Percentiles rank a stretch among this genome's conserved stretches.
Conservation (phyloP, 495 filamentous ascomycete genomes). For the Lentithecium fluviatile region DNA sequence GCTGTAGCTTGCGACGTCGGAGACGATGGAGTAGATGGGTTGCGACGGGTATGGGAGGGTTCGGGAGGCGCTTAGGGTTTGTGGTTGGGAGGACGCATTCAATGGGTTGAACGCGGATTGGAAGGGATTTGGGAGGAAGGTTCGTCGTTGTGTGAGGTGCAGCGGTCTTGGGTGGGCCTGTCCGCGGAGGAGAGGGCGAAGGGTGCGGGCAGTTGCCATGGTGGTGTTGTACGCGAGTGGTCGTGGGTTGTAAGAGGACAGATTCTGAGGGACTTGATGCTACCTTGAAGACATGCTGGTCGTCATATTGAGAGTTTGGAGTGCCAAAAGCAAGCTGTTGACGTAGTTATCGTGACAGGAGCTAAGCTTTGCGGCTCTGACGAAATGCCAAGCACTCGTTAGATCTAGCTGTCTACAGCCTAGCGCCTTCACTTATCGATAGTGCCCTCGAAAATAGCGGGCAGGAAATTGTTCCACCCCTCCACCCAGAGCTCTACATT, state of each 20-base stretch:
- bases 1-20: constrained; percentile 78
- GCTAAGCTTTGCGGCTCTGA: constrained; percentile 11
- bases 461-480: background rate
- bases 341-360: background rate
- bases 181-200: constrained; percentile 45
- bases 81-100: constrained; percentile 38
- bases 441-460: background rate
- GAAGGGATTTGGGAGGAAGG: constrained; percentile 39
- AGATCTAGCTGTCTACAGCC: background rate
- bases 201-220: constrained; percentile 32
- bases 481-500: no score
- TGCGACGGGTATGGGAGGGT: constrained; percentile 73
- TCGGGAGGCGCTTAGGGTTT: constrained; percentile 68
- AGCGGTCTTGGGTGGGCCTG: constrained; percentile 16
- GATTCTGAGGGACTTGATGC: background rate
- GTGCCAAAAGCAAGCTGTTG: background rate
- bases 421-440: constrained; percentile 18
- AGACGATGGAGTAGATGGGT: constrained; percentile 75
- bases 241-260: background rate
- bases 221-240: background rate
- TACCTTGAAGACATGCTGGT: constrained; percentile 5
- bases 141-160: constrained; percentile 30
- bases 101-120: constrained; percentile 5
- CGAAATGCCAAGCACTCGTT: background rate
- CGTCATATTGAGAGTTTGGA: background rate